phyloP scores from a whole-genome alignment of 805 yeast species.

The Millerozyma miso region DNA sequence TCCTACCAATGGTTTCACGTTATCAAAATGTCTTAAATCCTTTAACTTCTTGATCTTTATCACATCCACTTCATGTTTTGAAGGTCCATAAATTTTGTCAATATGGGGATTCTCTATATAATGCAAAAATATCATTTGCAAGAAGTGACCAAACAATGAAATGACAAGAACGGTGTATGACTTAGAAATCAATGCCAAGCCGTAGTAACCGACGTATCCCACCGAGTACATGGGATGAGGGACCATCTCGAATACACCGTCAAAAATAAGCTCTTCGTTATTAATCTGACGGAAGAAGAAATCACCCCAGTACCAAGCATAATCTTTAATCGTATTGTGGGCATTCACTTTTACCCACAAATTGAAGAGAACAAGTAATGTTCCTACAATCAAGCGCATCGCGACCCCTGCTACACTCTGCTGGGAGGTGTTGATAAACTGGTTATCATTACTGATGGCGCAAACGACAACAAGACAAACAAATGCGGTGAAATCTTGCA shows the following conservation, averaged over 20 bases:
- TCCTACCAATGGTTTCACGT: conserved; percentile 51
- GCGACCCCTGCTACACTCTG: conserved; percentile 43
- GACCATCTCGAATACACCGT: conserved; percentile 84
- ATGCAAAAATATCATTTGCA: conserved; percentile 71
- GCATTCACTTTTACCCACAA: conserved; percentile 85
- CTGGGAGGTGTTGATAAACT: conserved; percentile 23
- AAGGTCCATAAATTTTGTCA: conserved; percentile 67
- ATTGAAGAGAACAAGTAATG: conserved; percentile 61
- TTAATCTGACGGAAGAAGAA: conserved; percentile 71
- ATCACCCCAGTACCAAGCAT: conserved; percentile 96
- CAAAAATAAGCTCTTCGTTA: conserved; percentile 68
- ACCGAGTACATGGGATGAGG: conserved; percentile 93
- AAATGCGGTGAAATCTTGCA: conserved; percentile 81
- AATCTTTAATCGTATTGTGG: conserved; percentile 82
- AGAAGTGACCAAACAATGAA: conserved; percentile 70
- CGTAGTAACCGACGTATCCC: conserved; percentile 85
- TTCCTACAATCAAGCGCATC: conserved; percentile 57
- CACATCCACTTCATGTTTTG: conserved; percentile 33
- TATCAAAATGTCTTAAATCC: conserved; percentile 42
- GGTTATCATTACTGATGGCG: conserved; percentile 34
- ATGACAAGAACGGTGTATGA: conserved; percentile 66
- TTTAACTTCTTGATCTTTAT: conserved; percentile 41
- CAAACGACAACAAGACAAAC: conserved; percentile 57
- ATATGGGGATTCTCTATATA: conserved; percentile 83
- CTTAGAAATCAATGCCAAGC: conserved; percentile 72